A percentile compares a stretch with the other conserved stretches of the same genome.
These are phyloP conservation scores for Colletotrichum godetiae DNA, from an alignment of 2,329 filamentous ascomycete species.

Conservation along the genomic window DNA sequence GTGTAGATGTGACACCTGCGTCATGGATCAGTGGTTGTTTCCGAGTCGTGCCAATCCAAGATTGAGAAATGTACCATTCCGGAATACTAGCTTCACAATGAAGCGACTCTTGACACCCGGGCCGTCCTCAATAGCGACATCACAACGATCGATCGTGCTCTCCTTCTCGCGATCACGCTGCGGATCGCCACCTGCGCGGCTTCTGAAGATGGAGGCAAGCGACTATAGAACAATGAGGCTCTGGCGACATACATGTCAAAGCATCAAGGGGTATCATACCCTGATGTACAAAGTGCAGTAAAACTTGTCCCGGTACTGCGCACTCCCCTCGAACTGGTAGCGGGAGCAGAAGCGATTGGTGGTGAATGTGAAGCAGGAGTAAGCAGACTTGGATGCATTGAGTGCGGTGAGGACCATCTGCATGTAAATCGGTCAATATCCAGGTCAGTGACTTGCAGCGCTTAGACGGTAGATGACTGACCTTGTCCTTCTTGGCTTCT, in stretches of 20 bases:
- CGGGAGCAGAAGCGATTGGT: constrained; percentile 77
- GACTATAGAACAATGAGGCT: constrained; percentile 53
- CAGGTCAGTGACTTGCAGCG: not conserved
- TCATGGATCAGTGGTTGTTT: constrained; percentile 8
- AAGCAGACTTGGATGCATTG: constrained; percentile 84
- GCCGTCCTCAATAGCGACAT: constrained; percentile 79
- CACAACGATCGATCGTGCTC: constrained; percentile 78
- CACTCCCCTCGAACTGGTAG: constrained; percentile 72
- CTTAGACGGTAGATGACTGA: constrained; percentile 42
- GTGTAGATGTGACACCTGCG: constrained; percentile 78
- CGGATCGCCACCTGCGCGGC: constrained; percentile 68
- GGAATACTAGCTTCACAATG: constrained; percentile 78
- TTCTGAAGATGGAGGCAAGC: constrained; percentile 80
- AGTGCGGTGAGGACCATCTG: constrained; percentile 80
- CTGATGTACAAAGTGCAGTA: constrained; percentile 81
- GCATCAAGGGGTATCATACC: constrained; percentile 50
- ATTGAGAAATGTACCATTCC: constrained; percentile 65
- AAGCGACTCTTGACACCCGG: constrained; percentile 78
- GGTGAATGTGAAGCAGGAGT: constrained; percentile 77
- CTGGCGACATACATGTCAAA: not conserved
- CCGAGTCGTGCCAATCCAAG: not conserved
- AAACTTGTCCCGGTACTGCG: constrained; percentile 69
- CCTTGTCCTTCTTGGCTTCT: constrained; percentile 76
- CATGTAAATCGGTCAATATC: not conserved
- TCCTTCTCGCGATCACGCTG: constrained; percentile 71